Conservation (phyloP, 257 asterid genomes). For the Solanum chiquidenum region DNA sequence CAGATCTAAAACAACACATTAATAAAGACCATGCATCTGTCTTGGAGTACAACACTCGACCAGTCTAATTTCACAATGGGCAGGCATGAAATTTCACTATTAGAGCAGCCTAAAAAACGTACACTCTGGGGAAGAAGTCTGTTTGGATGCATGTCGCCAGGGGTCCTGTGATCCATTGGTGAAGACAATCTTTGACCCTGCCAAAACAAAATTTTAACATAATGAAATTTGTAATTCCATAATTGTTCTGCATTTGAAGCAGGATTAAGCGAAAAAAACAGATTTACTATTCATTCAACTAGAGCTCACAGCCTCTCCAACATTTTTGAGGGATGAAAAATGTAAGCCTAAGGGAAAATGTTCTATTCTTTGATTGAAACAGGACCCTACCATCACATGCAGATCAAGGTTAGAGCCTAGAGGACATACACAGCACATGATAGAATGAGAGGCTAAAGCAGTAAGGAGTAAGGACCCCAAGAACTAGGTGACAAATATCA, state of each 20-base stretch:
- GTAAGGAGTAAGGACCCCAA: background rate
- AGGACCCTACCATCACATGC: background rate
- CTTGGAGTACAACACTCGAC: background rate
- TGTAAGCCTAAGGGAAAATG: background rate
- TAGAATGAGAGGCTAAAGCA: background rate
- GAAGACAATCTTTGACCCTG: constrained; percentile 87
- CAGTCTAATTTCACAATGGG: background rate
- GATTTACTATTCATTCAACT: background rate
- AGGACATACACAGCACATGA: background rate
- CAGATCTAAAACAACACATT: background rate
- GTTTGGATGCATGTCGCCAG: constrained; percentile 97
- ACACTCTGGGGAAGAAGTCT: constrained; percentile 72
- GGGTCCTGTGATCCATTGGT: constrained; percentile 98
- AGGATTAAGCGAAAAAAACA: background rate
- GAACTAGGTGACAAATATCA: background rate
- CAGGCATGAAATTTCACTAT: background rate
- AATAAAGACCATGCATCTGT: background rate
- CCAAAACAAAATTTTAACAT: constrained; percentile 1
- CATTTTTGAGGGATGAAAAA: background rate
- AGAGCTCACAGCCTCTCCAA: background rate
- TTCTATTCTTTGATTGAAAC: background rate
- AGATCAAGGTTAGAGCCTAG: background rate
- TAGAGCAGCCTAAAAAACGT: constrained; percentile 10
- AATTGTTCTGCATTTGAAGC: background rate
- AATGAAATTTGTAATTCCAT: constrained; percentile 1